Percentiles rank a stretch among this genome's conserved stretches.
Conservation (phyloP, 805 yeast genomes). For the Lipomyces sp. region DNA sequence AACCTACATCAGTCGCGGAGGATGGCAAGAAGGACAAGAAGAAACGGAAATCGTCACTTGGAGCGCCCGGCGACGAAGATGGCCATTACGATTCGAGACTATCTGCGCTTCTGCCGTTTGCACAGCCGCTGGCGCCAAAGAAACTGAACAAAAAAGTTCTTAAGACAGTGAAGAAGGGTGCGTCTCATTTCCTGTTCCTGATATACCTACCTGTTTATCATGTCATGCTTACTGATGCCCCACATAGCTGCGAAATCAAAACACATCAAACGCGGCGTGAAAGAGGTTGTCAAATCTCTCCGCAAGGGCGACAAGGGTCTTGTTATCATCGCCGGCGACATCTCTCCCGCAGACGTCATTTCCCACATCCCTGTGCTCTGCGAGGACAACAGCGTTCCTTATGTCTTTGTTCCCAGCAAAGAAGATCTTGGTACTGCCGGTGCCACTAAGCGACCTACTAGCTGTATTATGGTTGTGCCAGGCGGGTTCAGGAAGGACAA, state of each 20-base stretch:
- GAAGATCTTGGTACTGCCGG: slow-evolving; percentile 99
- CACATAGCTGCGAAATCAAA: slow-evolving; percentile 84
- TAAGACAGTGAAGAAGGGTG: slow-evolving; percentile 82
- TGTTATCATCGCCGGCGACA: slow-evolving; percentile 95
- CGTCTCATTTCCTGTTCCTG: not conserved
- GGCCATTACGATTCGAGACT: slow-evolving; percentile 91
- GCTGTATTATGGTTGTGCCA: slow-evolving; percentile 95
- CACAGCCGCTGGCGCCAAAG: slow-evolving; percentile 92
- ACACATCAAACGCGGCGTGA: slow-evolving; percentile 97
- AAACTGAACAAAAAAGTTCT: slow-evolving; percentile 91
- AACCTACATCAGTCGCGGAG: slow-evolving; percentile 1
- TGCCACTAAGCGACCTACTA: slow-evolving; percentile 98
- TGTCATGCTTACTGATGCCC: not conserved
- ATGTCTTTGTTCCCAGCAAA: slow-evolving; percentile 89
- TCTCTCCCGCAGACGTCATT: slow-evolving; percentile 94
- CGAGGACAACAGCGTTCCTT: slow-evolving; percentile 91
- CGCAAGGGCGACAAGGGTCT: slow-evolving; percentile 98
- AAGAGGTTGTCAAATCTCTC: slow-evolving; percentile 95
- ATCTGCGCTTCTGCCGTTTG: slow-evolving; percentile 87
- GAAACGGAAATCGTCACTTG: slow-evolving; percentile 19
- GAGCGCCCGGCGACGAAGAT: slow-evolving; percentile 24
- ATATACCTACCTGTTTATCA: not conserved
- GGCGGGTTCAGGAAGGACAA: slow-evolving; percentile 71
- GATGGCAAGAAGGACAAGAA: slow-evolving; percentile 17
- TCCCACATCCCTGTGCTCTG: slow-evolving; percentile 97